Evolutionary conservation across 2,329 filamentous ascomycete genomes (phyloP), one percentile per base, ranked within the genome.

Genomic region (Exophiala spinifera): DNA sequence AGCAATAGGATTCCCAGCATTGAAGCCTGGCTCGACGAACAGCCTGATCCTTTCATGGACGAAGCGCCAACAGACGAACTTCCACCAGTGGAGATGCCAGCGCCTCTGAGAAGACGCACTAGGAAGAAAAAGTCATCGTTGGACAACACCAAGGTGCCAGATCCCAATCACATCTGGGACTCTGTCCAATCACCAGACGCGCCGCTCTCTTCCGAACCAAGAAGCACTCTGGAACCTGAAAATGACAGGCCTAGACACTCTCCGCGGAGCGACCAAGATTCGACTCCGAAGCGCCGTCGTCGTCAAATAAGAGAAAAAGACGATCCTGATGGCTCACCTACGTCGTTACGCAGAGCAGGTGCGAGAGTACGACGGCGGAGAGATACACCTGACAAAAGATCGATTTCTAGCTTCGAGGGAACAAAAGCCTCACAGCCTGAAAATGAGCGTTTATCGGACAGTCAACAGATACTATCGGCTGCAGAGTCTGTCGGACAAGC

Each of bases 11-110:
- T 77, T 13, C 75, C 76, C 49, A 80, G 81, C 45, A 78, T 86
- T 21, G 80, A 85, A 67, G 79, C 81, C 46, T 86, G 83, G 83
- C 74, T 86, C 4, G 77, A 76, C 2, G 72, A 72, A 49, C 82
- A 80, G 2, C 73, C 77, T 7, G 80, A 83, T 66, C 79, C 80
- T 2, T 81, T 83, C 54, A 56, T 76, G 45, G 77, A 80, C n/a
- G 66, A 66, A 19, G 61, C 66, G 28, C 63, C 23, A 37, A 13
- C 13, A 21, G 52, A 42, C 14, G 48, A 58, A 19, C 44, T 65
- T 19, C 61, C 63, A 3, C 64, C 65, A 23, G 69, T 66, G 40
- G 72, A 74, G 44, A 65, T 74, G 31, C 72, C 73, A 7, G 68
- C 69, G 21, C 72, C 73, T 8, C 51, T 74, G 25, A 72, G 72